Evolutionary conservation across 2,329 filamentous ascomycete genomes (phyloP), one percentile per base, ranked within the genome.

Genomic region (Cordyceps javanica): DNA sequence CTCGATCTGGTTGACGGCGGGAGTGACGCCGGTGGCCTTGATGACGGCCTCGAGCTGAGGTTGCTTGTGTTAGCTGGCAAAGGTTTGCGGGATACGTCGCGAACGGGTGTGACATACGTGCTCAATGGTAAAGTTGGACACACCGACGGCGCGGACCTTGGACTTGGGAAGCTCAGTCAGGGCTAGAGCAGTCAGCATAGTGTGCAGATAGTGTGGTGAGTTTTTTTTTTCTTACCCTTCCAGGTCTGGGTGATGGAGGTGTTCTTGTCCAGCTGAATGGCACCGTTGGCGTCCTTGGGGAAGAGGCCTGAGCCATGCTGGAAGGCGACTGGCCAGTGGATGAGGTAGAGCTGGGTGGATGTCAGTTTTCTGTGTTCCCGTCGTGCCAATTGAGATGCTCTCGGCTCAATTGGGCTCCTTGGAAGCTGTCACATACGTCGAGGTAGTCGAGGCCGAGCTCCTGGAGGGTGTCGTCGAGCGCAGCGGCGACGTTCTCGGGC

Each of bases 51-150:
- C 76, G 64, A 86, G 71, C 73, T 69, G 50, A 70, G 38, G 59
- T 42, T 48, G 34, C 14, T 10, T 3, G 34, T 32, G 14, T 21
- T 46, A 0, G 16, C 54, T 46, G 45, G 19, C 62, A n/a, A 19
- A 46, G 11, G 28, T 10, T 25, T 13, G 30, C 19, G 1, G 6
- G 14, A 16, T 2, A 5, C 16, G 14, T 38, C 1, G 11, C 5
- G 23, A 19, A n/a, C 19, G 14, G 36, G 28, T 45, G 23, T 1
- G 19, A 62, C 69, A 36, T 67, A 70, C 70, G 62, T 75, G 71
- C 70, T 81, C 79, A 68, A 88, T 82, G 67, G 77, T 81, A 67
- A 89, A 90, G 78, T 90, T 90, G 70, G 86, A 89, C 62, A 90
- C 85, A 68, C 86, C 87, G 64, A 89, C 83, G 72, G 86, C 83